phyloP scores from a whole-genome alignment of 768 basidiomycete species.

The Suillus cothurnatus region DNA sequence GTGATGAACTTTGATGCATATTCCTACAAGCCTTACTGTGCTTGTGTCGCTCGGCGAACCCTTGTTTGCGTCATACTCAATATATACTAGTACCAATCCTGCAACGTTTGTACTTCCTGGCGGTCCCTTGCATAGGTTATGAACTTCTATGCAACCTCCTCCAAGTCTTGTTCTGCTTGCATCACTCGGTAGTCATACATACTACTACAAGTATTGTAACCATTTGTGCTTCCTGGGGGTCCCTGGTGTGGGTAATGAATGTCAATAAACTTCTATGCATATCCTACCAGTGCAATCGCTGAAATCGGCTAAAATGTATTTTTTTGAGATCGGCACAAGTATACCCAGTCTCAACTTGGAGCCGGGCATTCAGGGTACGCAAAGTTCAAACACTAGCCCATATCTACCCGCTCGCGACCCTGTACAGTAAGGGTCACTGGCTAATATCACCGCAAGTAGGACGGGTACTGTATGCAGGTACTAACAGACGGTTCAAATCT shows the following conservation, averaged over 20 bases:
- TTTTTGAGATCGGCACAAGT: not conserved
- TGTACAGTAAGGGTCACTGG: too few relatives aligned
- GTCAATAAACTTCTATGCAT: not conserved
- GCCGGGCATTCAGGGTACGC: too few relatives aligned
- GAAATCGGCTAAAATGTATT: too few relatives aligned
- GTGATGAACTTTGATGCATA: not conserved
- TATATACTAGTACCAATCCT: not conserved
- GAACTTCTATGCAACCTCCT: not conserved
- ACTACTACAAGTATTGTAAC: not conserved
- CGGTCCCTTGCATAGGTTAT: not conserved
- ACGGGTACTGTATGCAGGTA: too few relatives aligned
- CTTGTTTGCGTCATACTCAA: too few relatives aligned
- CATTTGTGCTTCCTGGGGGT: not conserved
- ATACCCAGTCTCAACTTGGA: not conserved
- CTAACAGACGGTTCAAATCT: too few relatives aligned
- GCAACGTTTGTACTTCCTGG: not conserved
- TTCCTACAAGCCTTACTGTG: not conserved
- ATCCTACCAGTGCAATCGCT: not conserved
- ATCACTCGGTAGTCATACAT: too few relatives aligned
- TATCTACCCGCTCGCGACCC: too few relatives aligned
- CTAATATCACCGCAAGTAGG: too few relatives aligned
- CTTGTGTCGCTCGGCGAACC: too few relatives aligned
- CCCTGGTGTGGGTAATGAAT: not conserved
- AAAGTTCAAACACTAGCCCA: too few relatives aligned
- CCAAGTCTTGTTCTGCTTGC: too few relatives aligned